Evolutionary conservation across 2,329 filamentous ascomycete genomes (phyloP), one percentile per base, ranked within the genome.

Genomic region (Colletotrichum musae): DNA sequence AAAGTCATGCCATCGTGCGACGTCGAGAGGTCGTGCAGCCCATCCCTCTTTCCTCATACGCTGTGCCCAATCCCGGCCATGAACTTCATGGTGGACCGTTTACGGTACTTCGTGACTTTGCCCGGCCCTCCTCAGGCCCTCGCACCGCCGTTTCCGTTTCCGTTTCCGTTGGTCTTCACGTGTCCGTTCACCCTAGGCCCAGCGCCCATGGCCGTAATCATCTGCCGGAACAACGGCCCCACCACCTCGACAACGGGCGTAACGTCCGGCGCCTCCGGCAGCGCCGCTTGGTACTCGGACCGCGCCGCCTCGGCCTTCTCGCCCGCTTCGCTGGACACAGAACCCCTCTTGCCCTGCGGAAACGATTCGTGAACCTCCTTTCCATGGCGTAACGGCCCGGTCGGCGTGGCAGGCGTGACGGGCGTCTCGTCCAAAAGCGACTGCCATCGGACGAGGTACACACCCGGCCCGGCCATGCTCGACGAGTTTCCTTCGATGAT

Each of bases 381-480:
- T 15, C 88, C 89, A 7, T 72, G 76, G 0, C 92, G 84, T 0
- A 91, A 78, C 1, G 83, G 81, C 0, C 91, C 91, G 1, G 79
- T 75, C 0, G 83, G 77, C 1, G 80, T 83, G 0, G 81, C 85
- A 0, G 93, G 92, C 1, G 91, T 92, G 70, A 95, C 90, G 53
- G 85, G 78, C 0, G 93, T 93, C n/a, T 85, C 82, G 75, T 94
- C 91, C 3, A 95, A 82, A 6, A 94, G 82, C 1, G 87, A 83
- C 76, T 94, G 91, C 93, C 93, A 95, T 58, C 89, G 86, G 1
- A 88, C 85, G 26, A 94, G 86, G 75, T 92, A 95, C 54, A 92
- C 88, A 1, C 93, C 93, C 0, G 93, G 92, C 0, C 92, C 92
- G 26, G 84, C 85, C 61, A 86, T 71, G 50, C 58, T 72, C 41